Evolutionary conservation across 2,329 filamentous ascomycete species (phyloP).

Genomic region (Alternaria sp.): DNA sequence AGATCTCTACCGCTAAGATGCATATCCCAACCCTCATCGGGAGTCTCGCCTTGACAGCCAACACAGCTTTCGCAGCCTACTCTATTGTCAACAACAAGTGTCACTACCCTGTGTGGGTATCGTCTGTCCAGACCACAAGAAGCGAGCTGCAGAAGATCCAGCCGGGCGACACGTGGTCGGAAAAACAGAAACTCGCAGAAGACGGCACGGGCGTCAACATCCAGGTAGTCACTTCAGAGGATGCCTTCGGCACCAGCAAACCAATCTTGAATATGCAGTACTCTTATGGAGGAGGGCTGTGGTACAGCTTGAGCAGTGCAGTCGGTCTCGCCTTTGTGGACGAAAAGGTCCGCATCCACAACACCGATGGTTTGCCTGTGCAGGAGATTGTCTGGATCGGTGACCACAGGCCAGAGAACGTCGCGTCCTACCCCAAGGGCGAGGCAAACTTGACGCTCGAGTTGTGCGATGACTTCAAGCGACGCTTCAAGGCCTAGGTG

Average conservation of each 20-base stretch:
- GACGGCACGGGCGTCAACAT: slow-evolving; percentile 31
- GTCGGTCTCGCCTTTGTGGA: slow-evolving; percentile 29
- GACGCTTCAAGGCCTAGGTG: neutral
- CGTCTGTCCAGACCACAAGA: slow-evolving; percentile 22
- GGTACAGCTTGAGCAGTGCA: slow-evolving; percentile 34
- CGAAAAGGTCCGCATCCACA: slow-evolving; percentile 25
- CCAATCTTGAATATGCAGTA: slow-evolving; percentile 36
- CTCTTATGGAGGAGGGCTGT: slow-evolving; percentile 28
- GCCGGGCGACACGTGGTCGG: slow-evolving; percentile 12
- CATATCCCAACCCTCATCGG: slow-evolving; percentile 23
- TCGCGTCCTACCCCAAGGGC: slow-evolving; percentile 15
- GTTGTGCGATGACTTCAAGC: slow-evolving; percentile 22
- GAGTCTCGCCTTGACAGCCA: slow-evolving; percentile 21
- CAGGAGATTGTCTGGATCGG: slow-evolving; percentile 29
- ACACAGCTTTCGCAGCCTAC: slow-evolving; percentile 22
- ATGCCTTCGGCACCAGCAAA: slow-evolving; percentile 21
- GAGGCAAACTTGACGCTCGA: slow-evolving; percentile 28
- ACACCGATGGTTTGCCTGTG: slow-evolving; percentile 7
- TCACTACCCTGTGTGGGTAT: slow-evolving; percentile 31
- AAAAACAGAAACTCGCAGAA: slow-evolving; percentile 25
- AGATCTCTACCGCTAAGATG: slow-evolving; percentile 21
- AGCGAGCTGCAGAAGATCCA: slow-evolving; percentile 10
- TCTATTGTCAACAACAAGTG: slow-evolving; percentile 39
- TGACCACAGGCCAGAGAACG: slow-evolving; percentile 20
- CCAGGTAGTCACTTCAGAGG: slow-evolving; percentile 27